Evolutionary conservation across 2,329 filamentous ascomycete genomes (phyloP).

Genomic region (Calonectria henricotiae): DNA sequence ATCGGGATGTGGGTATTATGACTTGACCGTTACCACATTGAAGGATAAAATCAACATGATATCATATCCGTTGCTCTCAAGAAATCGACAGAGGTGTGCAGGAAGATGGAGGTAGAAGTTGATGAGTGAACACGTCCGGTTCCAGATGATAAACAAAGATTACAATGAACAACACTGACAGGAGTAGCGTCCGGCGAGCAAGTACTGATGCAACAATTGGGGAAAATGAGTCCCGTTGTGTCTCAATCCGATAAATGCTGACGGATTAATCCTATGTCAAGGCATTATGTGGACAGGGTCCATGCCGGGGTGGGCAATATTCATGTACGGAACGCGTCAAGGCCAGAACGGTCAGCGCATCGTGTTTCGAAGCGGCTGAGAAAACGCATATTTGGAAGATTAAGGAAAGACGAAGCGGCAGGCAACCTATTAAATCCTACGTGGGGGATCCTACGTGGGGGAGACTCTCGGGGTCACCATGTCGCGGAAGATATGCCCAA

Average conservation of each 20-base stretch:
- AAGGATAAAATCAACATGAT: no score
- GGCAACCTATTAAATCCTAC: conserved; percentile 4
- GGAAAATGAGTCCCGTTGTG: background rate
- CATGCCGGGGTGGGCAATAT: background rate
- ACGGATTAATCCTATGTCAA: background rate
- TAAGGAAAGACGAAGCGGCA: conserved; percentile 10
- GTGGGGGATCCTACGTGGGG: conserved; percentile 4
- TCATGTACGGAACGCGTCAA: background rate
- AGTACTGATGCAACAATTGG: background rate
- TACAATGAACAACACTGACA: background rate
- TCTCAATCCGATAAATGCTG: no score
- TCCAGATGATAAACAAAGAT: background rate
- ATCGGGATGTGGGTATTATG: no score
- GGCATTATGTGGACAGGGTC: background rate
- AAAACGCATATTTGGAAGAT: background rate
- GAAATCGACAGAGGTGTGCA: no score
- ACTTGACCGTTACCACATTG: no score
- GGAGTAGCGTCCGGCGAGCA: no score
- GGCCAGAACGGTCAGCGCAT: background rate
- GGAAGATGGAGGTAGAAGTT: background rate
- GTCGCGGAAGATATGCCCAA: background rate
- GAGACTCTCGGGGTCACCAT: background rate
- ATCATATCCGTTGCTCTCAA: no score
- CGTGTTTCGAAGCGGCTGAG: background rate
- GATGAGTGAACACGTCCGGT: background rate